Evolutionary conservation across 2,329 filamentous ascomycete genomes (phyloP).

Genomic region (Lanzia echinophila): DNA sequence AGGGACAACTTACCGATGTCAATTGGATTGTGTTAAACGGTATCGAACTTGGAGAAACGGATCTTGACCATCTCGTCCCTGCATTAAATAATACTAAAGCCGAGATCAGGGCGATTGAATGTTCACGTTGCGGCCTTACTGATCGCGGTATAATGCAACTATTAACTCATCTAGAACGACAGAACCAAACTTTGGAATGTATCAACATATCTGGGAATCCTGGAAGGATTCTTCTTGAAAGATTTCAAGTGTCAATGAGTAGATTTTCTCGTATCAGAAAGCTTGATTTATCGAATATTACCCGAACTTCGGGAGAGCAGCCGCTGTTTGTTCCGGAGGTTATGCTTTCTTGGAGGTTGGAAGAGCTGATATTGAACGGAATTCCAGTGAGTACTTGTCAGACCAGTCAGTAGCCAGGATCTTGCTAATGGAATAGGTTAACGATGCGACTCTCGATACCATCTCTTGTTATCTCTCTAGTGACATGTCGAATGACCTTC

Average conservation of each 20-base stretch:
- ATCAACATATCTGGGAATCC: conserved; percentile 62
- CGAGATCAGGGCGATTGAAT: conserved; percentile 60
- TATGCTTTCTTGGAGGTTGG: conserved; percentile 58
- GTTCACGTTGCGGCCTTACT: conserved; percentile 55
- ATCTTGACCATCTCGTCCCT: conserved; percentile 57
- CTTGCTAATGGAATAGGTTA: conserved; percentile 39
- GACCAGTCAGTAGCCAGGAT: no score
- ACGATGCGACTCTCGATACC: conserved; percentile 57
- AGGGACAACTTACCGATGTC: conserved; percentile 59
- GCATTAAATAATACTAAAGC: conserved; percentile 60
- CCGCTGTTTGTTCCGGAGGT: conserved; percentile 60
- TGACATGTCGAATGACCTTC: conserved; percentile 52
- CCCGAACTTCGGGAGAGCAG: conserved; percentile 55
- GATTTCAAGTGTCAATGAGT: conserved; percentile 60
- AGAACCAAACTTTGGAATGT: conserved; percentile 60
- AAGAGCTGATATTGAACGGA: conserved; percentile 59
- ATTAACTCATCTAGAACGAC: conserved; percentile 55
- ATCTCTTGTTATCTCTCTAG: conserved; percentile 58
- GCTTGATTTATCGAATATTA: conserved; percentile 58
- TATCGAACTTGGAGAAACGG: conserved; percentile 63
- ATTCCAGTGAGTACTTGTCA: conserved; percentile 39
- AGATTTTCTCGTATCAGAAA: conserved; percentile 61
- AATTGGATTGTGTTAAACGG: conserved; percentile 65
- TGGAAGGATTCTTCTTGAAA: conserved; percentile 54
- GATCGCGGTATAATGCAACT: conserved; percentile 55